Evolutionary conservation across 495 filamentous ascomycete species (phyloP), one percentile per base, ranked within the genome.

Genomic region (Astrothelium macrocarpum): DNA sequence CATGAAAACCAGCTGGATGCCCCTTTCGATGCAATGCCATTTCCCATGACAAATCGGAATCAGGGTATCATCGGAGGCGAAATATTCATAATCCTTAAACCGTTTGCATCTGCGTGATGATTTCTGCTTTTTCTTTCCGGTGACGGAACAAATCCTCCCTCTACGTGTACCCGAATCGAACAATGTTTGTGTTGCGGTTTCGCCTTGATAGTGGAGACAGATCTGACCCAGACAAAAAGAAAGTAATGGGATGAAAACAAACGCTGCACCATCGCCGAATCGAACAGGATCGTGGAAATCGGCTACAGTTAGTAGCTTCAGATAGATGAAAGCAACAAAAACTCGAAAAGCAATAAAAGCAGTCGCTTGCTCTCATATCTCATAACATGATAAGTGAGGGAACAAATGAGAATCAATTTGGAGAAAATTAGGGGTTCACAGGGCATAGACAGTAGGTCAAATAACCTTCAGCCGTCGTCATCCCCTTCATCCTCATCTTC

Each of bases 401-500:
- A 28, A 2, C 49, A 29, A 26, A 9, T 20, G 25, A 29, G 29
- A 10, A 4, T 25, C 25, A 20, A 20, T 20, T 20, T 49, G 45
- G 5, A 49, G 20, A 49, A 14, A 18, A 14, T 5, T 9, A 16
- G 45, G 20, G 45, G 20, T 26, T 59, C 11, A 31, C 20, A 56
- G 5, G 20, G 56, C 26, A 7, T 12, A 0, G 25, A 59, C 16
- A 16, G 25, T 25, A 36, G 12, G 9, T 23, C 4, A 36, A 25
- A 59, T 11, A 34, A 49, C 20, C 20, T 59, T 56, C 28, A 65
- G 25, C 59, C 62, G 16, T 67, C 62, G 10, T 68, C 65, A 49
- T 64, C 60, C 4, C 53, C 68, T 16, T 70, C 66, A 10, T 70
- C 68, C 16, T 71, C 68, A 14, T 66, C 64, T 25, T 66, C 68